Base-by-base conservation (phyloP, 495 filamentous ascomycete genomes). In the Neurospora cerealis region DNA sequence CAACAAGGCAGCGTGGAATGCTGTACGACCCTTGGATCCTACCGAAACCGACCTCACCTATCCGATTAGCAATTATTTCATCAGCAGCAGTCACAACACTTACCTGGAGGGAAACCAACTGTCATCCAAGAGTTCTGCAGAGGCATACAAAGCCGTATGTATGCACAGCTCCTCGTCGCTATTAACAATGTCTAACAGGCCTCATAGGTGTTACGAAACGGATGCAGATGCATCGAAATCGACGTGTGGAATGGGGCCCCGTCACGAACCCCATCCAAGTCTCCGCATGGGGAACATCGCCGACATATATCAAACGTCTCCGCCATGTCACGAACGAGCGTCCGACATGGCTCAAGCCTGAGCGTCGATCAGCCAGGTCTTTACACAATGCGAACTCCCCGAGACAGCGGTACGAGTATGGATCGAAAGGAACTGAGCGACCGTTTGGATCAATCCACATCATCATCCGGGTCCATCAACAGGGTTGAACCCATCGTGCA, bases 141-240 rank as follows among this genome's bases (percentile, higher is more conserved):
- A 93, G 70, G 90, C 92, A 19, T 98, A 97, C 80, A 91, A 88
- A 72, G 89, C 89, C 77, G 93, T 93, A 80, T 62, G 79, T 76
- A 15, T 66, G 8, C 15, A 15, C 15, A 10, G 5, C 40, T 19
- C 46, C 13, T 6, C 8, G 1, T 40, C 24, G 8, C 32, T 34
- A 48, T 60, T n/a, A 15, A 69, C 39, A 7, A 32, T 17, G 46
- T 54, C 78, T 79, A 42, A 80, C 74, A 54, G 19, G 21, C 11
- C 5, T 11, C 15, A 4, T 41, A 82, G 80, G 83, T 81, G 4
- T 88, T 98, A 5, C 82, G 87, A 19, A 87, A 88, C 46, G 93
- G 94, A 37, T 96, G 95, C 76, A 88, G 96, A 39, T 97, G 93
- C 75, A 93, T 98, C 39, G 95, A 98, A 80, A 97, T 98, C 76